Evolutionary conservation across 805 yeast genomes (phyloP), one percentile per base, ranked within the genome.

Genomic region (Cyberlindnera maritima): DNA sequence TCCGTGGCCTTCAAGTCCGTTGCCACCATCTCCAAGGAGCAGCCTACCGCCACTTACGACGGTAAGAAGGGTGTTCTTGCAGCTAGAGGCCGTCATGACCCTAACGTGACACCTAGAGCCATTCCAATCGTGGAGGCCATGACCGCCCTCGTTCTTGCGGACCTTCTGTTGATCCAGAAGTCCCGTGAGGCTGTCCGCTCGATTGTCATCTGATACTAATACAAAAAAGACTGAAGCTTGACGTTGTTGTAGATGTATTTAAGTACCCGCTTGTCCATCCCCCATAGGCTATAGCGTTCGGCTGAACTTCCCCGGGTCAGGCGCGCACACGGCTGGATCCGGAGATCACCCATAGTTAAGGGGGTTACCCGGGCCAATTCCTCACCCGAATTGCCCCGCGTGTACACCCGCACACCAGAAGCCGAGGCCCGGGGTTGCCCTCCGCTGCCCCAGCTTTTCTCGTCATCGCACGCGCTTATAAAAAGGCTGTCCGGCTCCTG

Each of bases 81-180:
- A 44, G 97, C 99, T 31, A 84, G 92, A 66, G 99, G 99, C 47
- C 87, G 99, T 77, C 99, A 94, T 63, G 99, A 94, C 66, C 99
- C 99, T 29, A 88, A 91, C 61, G 99, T 94, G 46, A 96, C 96
- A 18, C 99, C 99, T 56, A 83, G 99, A 68, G 99, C 99, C 34
- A 89, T 94, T 51, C 98, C 99, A 43, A 94, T 94, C 61, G 98
- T 94, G 26, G 99, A 94, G 73, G 88, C 98, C 35, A 92, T 94
- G 98, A 80, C 98, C 41, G 94, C 97, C n/a, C 75, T 94, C 55
- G 97, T 89, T 2, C 69, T 92, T 53, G 92, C 92, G 36, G 99
- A 94, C 66, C 82, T 88, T 46, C 70, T 86, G 47, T 69, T 94
- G 70, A 77, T 91, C 39, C 99, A 92, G 71, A 85, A 87, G 67